Base-by-base conservation (phyloP, 306 rosid genomes). In the Quercus engelmannii region DNA sequence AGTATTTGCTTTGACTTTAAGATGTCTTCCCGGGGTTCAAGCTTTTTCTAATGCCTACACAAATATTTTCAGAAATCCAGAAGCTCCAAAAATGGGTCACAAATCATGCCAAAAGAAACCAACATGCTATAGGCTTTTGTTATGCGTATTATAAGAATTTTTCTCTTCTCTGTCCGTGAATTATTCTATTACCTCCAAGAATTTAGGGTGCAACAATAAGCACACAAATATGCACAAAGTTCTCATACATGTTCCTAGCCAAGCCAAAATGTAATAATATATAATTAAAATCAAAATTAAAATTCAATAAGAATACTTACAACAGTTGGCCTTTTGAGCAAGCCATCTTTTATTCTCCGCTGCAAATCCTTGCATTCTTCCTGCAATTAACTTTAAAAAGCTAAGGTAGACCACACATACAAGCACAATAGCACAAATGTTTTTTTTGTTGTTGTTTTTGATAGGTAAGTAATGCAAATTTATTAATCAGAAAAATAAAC, bases 361-460 rank as follows among this genome's bases (percentile, higher is more conserved):
- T 35, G 76, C 85, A 94, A 83, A 88, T 94, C 92, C 75, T 88
- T 83, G 68, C 97, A 94, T 88, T 94, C 98, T 73, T 85, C 96
- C 97, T 94, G 88, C 78, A 84, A 86, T 58, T 85, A 25, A 74
- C 79, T 77, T 70, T 73, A 61, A 68, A 54, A 14, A 68, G 69
- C 46, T 69, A 70, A 78, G 80, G 73, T 79, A 33, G 81, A 56
- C 67, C 56, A 71, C 64, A 68, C 41, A 79, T 33, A 71, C 72
- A 80, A 65, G 71, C 41, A 73, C 35, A 72, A 82, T 38, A 64
- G 68, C 28, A 78, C 25, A 63, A 26, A 82, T 49, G 65, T 64
- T 41, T 41, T 8, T 41, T 8, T 2, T 41, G 46, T 41, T 8
- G 46, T 41, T 41, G 3, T 8, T 41, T 41, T 41, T 41, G 46